phyloP scores from a whole-genome alignment of 331 rosid genomes.

The Spiraea crenata region DNA sequence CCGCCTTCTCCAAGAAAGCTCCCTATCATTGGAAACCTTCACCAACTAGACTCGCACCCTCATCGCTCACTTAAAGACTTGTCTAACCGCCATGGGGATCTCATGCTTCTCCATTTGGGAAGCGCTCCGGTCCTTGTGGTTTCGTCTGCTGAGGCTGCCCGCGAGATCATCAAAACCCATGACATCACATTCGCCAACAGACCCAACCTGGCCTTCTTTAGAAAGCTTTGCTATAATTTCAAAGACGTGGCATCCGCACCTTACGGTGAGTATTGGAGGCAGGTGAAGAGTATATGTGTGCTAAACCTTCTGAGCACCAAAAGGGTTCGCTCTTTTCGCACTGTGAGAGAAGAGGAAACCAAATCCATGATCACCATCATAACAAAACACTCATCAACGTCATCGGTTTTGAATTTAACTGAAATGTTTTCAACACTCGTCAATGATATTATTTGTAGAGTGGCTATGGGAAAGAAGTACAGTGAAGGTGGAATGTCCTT shows the following conservation, averaged over 20 bases:
- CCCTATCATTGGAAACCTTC: constrained; percentile 12
- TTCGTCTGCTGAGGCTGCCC: not conserved
- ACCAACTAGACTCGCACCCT: constrained; percentile 2
- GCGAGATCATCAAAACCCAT: not conserved
- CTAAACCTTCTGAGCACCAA: not conserved
- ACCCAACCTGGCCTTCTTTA: not conserved
- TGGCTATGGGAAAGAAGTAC: not conserved
- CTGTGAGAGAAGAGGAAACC: not conserved
- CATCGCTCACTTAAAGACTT: constrained; percentile 4
- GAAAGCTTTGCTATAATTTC: not conserved
- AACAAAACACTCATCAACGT: not conserved
- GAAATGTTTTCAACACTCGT: not conserved
- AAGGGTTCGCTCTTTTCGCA: not conserved
- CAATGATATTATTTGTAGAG: not conserved
- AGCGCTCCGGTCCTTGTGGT: not conserved
- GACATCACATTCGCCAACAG: not conserved
- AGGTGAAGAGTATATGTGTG: not conserved
- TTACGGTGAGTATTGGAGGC: constrained; percentile 2
- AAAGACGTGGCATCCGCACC: not conserved
- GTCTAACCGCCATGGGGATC: not conserved
- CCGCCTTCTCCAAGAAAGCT: constrained; percentile 10
- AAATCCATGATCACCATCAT: not conserved
- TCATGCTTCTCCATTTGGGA: not conserved
- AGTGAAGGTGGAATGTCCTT: not conserved
- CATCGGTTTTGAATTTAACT: not conserved